phyloP scores from a whole-genome alignment of 2,329 filamentous ascomycete species.

The Alternaria rosae region DNA sequence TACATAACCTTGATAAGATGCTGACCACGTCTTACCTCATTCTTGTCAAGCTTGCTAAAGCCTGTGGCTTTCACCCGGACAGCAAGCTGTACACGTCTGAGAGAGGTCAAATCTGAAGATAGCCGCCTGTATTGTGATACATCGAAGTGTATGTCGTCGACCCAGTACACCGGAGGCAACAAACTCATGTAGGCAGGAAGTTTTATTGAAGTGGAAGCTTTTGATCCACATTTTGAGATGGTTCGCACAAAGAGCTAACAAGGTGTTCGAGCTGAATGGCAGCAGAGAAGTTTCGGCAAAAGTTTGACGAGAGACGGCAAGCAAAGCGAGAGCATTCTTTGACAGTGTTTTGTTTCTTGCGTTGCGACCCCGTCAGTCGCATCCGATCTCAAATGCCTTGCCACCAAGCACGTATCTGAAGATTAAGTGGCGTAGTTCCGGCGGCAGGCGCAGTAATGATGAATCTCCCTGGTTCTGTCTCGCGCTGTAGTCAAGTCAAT shows the following conservation, averaged over 20 bases:
- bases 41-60: background rate
- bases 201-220: background rate
- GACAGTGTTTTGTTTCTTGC: background rate
- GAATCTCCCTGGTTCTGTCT: slow-evolving; percentile 11
- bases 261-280: background rate
- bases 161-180: background rate
- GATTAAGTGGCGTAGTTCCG: slow-evolving; percentile 14
- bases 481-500: background rate
- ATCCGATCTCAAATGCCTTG: slow-evolving; percentile 25
- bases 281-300: slow-evolving; percentile 9
- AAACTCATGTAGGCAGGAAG: fast-evolving
- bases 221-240: background rate
- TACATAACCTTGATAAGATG: background rate
- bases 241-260: too few species aligned
- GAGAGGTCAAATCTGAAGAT: background rate
- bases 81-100: background rate
- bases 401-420: slow-evolving; percentile 44
- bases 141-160: background rate
- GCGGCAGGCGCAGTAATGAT: slow-evolving; percentile 7
- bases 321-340: background rate
- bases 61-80: fast-evolving
- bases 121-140: background rate
- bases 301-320: slow-evolving; percentile 12
- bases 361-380: too few species aligned
- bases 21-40: fast-evolving